phyloP scores from a whole-genome alignment of 2,329 filamentous ascomycete genomes.

The Cadophora luteo-olivacea region DNA sequence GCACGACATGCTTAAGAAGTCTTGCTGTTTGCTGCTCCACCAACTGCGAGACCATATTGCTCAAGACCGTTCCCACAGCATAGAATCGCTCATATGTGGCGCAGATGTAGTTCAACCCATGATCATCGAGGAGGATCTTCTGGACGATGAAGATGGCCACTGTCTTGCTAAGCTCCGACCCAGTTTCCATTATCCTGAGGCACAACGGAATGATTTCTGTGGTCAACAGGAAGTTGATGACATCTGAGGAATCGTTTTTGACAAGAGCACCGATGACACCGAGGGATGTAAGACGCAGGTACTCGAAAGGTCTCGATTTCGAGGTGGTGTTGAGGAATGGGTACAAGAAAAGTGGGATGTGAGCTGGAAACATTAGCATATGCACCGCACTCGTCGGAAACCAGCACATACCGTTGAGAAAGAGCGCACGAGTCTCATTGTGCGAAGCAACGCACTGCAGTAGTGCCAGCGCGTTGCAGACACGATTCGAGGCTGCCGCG shows the following conservation, averaged over 20 bases:
- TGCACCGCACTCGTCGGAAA: neutral
- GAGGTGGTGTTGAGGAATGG: slow-evolving; percentile 99
- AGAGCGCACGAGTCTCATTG: slow-evolving; percentile 92
- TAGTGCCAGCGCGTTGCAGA: slow-evolving; percentile 95
- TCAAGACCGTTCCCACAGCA: slow-evolving; percentile 94
- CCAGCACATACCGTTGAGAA: slow-evolving; percentile 77
- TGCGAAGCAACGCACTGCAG: slow-evolving; percentile 97
- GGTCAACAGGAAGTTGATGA: slow-evolving; percentile 98
- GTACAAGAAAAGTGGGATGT: slow-evolving; percentile 97
- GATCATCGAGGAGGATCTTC: slow-evolving; percentile 96
- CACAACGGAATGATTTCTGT: slow-evolving; percentile 99
- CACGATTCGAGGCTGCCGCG: slow-evolving; percentile 94
- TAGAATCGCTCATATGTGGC: slow-evolving; percentile 99
- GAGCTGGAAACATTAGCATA: slow-evolving; percentile 62
- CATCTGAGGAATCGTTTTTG: slow-evolving; percentile 98
- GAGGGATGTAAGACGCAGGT: slow-evolving; percentile 91
- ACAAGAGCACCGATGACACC: slow-evolving; percentile 97
- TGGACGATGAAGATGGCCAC: slow-evolving; percentile 99
- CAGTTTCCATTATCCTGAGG: slow-evolving; percentile 98
- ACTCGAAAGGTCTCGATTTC: slow-evolving; percentile 97
- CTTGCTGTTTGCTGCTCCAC: slow-evolving; percentile 97
- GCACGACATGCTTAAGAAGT: slow-evolving; percentile 94
- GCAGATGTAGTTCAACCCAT: slow-evolving; percentile 97
- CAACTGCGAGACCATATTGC: slow-evolving; percentile 98
- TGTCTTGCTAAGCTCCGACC: slow-evolving; percentile 97